phyloP scores from a whole-genome alignment of 257 asterid genomes.

The Solanum pimpinellifolium region DNA sequence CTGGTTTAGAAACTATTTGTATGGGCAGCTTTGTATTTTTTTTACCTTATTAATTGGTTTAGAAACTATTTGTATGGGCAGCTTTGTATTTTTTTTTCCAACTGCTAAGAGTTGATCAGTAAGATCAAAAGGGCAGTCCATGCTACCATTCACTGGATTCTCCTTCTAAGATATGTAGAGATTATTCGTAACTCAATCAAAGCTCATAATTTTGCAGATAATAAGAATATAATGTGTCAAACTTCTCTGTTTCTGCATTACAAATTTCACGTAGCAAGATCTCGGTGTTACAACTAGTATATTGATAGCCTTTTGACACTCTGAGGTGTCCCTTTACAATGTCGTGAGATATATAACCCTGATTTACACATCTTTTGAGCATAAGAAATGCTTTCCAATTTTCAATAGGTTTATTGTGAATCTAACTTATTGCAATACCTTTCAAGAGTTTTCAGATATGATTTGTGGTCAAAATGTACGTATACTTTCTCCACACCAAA shows the following conservation, averaged over 20 bases:
- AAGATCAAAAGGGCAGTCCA: background rate
- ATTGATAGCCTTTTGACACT: background rate
- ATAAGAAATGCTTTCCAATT: background rate
- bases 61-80: background rate
- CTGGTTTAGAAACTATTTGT: background rate
- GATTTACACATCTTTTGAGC: background rate
- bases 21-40: background rate
- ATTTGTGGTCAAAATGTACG: background rate
- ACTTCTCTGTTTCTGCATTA: background rate
- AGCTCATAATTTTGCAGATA: background rate
- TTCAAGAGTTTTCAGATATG: background rate
- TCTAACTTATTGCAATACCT: background rate
- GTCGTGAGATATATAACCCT: background rate
- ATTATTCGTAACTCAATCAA: background rate
- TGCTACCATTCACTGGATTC: background rate
- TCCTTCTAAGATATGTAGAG: background rate
- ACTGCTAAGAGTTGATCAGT: background rate
- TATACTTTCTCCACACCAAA: background rate
- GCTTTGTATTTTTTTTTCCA: background rate
- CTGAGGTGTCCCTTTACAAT: background rate
- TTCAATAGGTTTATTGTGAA: background rate
- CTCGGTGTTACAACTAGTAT: background rate
- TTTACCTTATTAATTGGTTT: background rate
- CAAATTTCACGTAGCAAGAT: background rate
- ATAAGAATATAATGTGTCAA: background rate